Percentiles rank a stretch among this genome's conserved stretches.
Conservation (phyloP, 192 early-diverging fungal genomes). For the Coemansia sp. region DNA sequence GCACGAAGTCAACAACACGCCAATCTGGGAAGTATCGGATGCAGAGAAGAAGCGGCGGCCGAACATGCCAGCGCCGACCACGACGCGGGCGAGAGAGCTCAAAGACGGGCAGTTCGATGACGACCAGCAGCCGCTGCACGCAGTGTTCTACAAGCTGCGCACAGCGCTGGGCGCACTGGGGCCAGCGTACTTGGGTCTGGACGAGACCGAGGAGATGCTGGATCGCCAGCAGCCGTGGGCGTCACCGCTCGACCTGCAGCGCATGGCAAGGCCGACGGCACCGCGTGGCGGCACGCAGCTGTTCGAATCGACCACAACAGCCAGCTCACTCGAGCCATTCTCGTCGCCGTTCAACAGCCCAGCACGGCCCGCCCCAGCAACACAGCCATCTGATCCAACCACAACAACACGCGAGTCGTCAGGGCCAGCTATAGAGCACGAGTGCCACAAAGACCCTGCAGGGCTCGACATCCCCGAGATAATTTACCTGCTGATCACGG, state of each 20-base stretch:
- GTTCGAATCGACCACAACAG: not conserved
- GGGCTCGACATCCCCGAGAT: slow-evolving; percentile 18
- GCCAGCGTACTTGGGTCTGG: slow-evolving; percentile 27
- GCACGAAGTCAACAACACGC: not conserved
- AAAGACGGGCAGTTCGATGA: not conserved
- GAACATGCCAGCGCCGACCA: not conserved
- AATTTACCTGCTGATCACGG: slow-evolving; percentile 26
- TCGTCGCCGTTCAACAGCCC: slow-evolving; percentile 19
- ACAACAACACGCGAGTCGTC: no score
- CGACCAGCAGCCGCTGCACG: slow-evolving; percentile 14
- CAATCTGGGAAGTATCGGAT: not conserved
- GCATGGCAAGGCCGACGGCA: slow-evolving; percentile 3
- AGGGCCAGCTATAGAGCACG: no score
- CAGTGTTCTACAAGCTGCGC: slow-evolving; percentile 23
- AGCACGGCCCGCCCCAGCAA: no score
- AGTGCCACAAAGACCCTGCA: not conserved
- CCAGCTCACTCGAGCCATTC: slow-evolving; percentile 1
- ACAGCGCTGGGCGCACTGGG: slow-evolving; percentile 4
- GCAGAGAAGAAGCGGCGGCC: not conserved
- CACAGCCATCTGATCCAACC: no score
- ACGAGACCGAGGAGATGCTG: slow-evolving; percentile 12
- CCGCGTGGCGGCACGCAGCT: no score
- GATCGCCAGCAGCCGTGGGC: slow-evolving; percentile 28
- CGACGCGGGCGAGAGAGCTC: not conserved
- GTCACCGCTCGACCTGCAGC: slow-evolving; percentile 30